phyloP scores from a whole-genome alignment of 2,329 filamentous ascomycete species.

The Sporothrix pseudoabietina region DNA sequence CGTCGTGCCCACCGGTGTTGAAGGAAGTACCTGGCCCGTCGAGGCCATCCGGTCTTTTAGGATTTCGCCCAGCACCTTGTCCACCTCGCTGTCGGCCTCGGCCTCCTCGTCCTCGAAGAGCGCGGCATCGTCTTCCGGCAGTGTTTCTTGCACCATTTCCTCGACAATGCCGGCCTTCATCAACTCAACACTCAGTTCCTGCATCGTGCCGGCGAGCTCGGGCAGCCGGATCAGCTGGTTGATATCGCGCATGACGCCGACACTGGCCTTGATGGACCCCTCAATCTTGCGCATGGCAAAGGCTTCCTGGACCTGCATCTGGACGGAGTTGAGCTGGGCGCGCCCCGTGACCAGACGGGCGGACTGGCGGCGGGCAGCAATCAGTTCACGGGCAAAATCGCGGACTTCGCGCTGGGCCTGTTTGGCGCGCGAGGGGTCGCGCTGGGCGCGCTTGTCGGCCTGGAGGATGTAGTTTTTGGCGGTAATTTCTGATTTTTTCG shows the following conservation, averaged over 20 bases:
- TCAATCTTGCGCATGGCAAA: slow-evolving; percentile 96
- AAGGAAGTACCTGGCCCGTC: slow-evolving; percentile 57
- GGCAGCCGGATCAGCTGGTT: slow-evolving; percentile 83
- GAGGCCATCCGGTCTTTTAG: slow-evolving; percentile 79
- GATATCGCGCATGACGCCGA: slow-evolving; percentile 96
- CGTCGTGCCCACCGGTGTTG: slow-evolving; percentile 56
- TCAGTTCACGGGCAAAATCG: slow-evolving; percentile 83
- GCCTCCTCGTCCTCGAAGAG: slow-evolving; percentile 73
- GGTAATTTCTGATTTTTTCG: slow-evolving; percentile 79
- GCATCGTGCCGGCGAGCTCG: slow-evolving; percentile 86
- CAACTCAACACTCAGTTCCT: slow-evolving; percentile 80
- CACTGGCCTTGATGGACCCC: slow-evolving; percentile 81
- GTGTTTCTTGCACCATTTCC: slow-evolving; percentile 88
- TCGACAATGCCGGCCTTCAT: slow-evolving; percentile 96
- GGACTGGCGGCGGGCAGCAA: slow-evolving; percentile 76
- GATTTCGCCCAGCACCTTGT: slow-evolving; percentile 90
- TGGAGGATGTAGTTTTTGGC: slow-evolving; percentile 82
- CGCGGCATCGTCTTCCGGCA: slow-evolving; percentile 71
- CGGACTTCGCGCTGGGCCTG: slow-evolving; percentile 83
- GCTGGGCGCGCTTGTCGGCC: slow-evolving; percentile 78
- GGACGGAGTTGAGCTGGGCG: slow-evolving; percentile 87
- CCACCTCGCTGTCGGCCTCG: slow-evolving; percentile 77
- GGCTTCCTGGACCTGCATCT: slow-evolving; percentile 97
- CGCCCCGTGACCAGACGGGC: slow-evolving; percentile 79
- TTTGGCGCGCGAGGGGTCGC: slow-evolving; percentile 74